These are phyloP conservation scores for Canavalia gladiata DNA, from an alignment of 306 rosid genomes.

Conservation along the genomic window DNA sequence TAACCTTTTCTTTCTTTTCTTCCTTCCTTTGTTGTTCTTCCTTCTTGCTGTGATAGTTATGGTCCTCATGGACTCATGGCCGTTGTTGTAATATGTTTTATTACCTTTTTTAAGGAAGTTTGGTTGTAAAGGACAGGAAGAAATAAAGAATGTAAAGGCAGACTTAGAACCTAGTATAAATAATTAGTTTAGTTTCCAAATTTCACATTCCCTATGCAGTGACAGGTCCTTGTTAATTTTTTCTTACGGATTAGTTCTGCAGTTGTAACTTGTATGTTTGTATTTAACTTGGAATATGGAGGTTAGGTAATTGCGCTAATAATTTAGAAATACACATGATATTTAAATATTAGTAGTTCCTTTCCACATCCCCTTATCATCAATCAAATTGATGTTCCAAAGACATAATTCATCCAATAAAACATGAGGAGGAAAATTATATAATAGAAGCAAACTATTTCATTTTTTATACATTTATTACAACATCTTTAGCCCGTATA, in stretches of 20 bases:
- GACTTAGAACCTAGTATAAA: conserved; percentile 20
- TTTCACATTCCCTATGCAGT: conserved; percentile 30
- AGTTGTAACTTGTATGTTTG: background rate
- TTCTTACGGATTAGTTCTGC: conserved; percentile 19
- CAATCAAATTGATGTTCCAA: conserved; percentile 6
- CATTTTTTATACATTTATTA: background rate
- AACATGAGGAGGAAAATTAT: conserved; percentile 11
- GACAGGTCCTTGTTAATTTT: background rate
- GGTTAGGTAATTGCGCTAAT: conserved; percentile 24
- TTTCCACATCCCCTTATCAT: conserved; percentile 1
- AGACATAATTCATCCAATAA: background rate
- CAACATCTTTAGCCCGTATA: background rate
- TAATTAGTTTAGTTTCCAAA: conserved; percentile 10
- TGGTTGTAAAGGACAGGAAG: background rate
- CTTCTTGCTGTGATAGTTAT: conserved; percentile 5
- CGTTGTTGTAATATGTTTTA: conserved; percentile 5
- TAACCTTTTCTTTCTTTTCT: conserved; percentile 42
- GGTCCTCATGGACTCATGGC: background rate
- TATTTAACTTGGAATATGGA: background rate
- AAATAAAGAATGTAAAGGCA: conserved; percentile 31
- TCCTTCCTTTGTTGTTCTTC: conserved; percentile 29
- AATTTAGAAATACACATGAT: conserved; percentile 13
- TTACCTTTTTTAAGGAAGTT: conserved; percentile 13
- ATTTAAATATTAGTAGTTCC: background rate
- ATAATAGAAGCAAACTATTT: background rate